A percentile compares a stretch with the other conserved stretches of the same genome.
phyloP scores from a whole-genome alignment of 129 eudicot species.

The Escallonia rubra region DNA sequence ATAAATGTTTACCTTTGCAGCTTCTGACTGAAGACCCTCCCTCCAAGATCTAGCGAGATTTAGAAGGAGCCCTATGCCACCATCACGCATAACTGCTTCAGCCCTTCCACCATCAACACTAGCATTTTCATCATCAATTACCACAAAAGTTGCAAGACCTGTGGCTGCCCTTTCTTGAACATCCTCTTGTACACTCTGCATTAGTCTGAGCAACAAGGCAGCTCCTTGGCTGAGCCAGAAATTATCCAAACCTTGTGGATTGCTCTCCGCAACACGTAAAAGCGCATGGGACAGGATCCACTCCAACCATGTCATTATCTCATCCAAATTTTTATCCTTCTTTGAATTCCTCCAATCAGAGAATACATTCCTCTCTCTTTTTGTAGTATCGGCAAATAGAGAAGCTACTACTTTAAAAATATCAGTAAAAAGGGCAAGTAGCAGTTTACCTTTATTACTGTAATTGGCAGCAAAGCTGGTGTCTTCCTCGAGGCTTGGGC shows the following conservation, averaged over 20 bases:
- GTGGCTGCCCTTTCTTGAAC: conserved; percentile 96
- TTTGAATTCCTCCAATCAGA: conserved; percentile 59
- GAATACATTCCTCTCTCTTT: conserved; percentile 51
- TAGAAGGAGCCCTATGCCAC: conserved; percentile 83
- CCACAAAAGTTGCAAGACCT: conserved; percentile 90
- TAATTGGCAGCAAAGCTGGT: conserved; percentile 48
- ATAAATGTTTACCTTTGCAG: conserved; percentile 68
- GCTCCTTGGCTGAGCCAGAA: conserved; percentile 96
- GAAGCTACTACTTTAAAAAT: conserved; percentile 52
- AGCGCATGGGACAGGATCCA: conserved; percentile 84
- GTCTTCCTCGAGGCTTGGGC: conserved; percentile 64
- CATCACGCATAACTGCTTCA: conserved; percentile 87
- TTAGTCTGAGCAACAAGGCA: conserved; percentile 58
- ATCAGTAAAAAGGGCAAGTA: conserved; percentile 61
- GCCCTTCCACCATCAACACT: conserved; percentile 81
- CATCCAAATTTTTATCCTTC: conserved; percentile 49
- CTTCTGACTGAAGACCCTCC: conserved; percentile 93
- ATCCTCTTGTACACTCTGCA: conserved; percentile 90
- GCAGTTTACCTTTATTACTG: conserved; percentile 60
- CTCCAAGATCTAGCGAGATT: conserved; percentile 83
- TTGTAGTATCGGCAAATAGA: conserved; percentile 51
- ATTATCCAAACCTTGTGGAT: conserved; percentile 69
- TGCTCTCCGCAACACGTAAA: conserved; percentile 85
- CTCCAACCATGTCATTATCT: conserved; percentile 79
- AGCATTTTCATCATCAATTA: conserved; percentile 90